Percentiles rank a stretch among this genome's conserved stretches.
Evolutionary conservation across 495 filamentous ascomycete species (phyloP).

Genomic region (Cercophora newfieldiana): DNA sequence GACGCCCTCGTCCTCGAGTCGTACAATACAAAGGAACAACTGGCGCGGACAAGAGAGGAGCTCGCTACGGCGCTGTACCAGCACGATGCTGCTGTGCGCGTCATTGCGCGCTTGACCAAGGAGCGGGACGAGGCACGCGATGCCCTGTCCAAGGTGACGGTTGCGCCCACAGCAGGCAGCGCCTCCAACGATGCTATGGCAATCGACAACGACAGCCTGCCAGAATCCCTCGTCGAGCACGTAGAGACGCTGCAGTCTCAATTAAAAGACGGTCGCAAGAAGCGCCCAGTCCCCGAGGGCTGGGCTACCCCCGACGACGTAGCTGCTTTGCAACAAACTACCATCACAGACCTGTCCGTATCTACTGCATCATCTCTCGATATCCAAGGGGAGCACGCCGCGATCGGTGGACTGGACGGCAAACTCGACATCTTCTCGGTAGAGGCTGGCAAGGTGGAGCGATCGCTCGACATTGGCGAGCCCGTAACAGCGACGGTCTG

Average conservation of each 20-base stretch:
- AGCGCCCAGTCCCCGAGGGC: conserved; percentile 77
- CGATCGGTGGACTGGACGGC: conserved; percentile 78
- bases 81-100: conserved; percentile 90
- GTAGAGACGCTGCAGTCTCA: conserved; percentile 75
- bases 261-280: conserved; percentile 79
- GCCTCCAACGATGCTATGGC: conserved; percentile 80
- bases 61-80: conserved; percentile 91
- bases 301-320: conserved; percentile 81
- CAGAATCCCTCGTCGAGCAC: conserved; percentile 69
- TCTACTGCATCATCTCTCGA: conserved; percentile 60
- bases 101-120: conserved; percentile 83
- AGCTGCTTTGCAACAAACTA: conserved; percentile 60
- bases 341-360: conserved; percentile 67
- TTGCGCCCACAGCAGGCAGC: conserved; percentile 55
- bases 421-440: conserved; percentile 78
- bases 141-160: conserved; percentile 81
- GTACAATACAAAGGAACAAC: conserved; percentile 82
- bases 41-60: conserved; percentile 88
- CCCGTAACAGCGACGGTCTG: conserved; percentile 78
- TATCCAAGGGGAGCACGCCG: conserved; percentile 69
- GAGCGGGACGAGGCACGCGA: conserved; percentile 93
- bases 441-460: conserved; percentile 64
- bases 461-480: conserved; percentile 63
- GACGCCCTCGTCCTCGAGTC: conserved; percentile 89
- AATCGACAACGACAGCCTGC: conserved; percentile 72